Evolutionary conservation across 495 filamentous ascomycete genomes (phyloP).

Genomic region (Aspergillus kassunensis): DNA sequence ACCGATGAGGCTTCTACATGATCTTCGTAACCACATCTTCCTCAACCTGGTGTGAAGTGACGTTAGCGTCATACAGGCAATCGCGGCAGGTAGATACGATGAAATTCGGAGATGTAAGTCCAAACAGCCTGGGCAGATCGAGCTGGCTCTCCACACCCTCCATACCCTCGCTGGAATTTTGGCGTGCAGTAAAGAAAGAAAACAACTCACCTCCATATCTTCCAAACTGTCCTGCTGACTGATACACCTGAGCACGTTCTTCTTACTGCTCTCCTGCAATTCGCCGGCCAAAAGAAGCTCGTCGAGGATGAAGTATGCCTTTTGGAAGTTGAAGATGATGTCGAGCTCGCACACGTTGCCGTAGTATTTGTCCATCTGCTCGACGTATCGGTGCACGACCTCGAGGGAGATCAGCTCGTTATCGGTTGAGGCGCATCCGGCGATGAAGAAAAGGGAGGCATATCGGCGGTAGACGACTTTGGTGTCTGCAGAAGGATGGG

Average conservation of each 20-base stretch:
- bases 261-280: conserved; percentile 98
- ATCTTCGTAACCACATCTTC: conserved; percentile 92
- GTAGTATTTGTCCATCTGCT: conserved; percentile 99
- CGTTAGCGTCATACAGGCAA: conserved; percentile 47
- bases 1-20: conserved; percentile 58
- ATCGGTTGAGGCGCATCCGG: conserved; percentile 88
- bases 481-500: conserved; percentile 58
- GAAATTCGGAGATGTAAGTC: not conserved
- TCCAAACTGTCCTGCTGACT: conserved; percentile 91
- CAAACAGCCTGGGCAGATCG: not conserved
- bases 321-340: conserved; percentile 99
- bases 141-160: too few relatives aligned
- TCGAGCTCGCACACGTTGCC: conserved; percentile 99
- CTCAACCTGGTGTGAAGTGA: conserved; percentile 69
- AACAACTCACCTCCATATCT: conserved; percentile 87
- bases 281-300: conserved; percentile 94
- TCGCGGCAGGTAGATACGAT: not conserved
- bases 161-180: not conserved
- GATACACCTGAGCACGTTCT: conserved; percentile 94
- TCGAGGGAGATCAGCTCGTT: conserved; percentile 98
- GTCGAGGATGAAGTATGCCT: conserved; percentile 98
- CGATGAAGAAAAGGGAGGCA: conserved; percentile 98
- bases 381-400: conserved; percentile 97
- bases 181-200: not conserved
- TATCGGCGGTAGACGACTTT: conserved; percentile 99